Conservation (phyloP, 768 basidiomycete genomes). For the Solioccasus polychromus region DNA sequence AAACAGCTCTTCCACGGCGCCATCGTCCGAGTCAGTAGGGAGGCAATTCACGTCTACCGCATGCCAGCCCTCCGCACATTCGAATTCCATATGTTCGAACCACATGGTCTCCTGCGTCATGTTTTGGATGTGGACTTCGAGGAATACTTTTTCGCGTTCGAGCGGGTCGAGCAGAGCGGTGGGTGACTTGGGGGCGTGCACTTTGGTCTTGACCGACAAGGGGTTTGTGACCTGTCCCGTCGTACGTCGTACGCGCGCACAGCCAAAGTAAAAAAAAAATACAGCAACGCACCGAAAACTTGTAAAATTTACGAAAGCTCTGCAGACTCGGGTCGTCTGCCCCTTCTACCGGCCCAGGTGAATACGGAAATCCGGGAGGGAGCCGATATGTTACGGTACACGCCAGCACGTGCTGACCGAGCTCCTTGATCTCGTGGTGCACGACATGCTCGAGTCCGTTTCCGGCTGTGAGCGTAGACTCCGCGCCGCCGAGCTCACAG, state of each 20-base stretch:
- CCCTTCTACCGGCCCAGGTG: constrained; percentile 48
- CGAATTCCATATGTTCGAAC: constrained; percentile 80
- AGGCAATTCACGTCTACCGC: constrained; percentile 53
- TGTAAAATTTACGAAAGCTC: constrained; percentile 87
- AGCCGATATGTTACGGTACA: constrained; percentile 84
- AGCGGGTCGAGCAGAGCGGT: constrained; percentile 59
- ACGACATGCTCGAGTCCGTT: constrained; percentile 68
- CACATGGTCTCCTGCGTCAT: constrained; percentile 71
- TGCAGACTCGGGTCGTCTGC: constrained; percentile 54
- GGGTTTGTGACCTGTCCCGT: constrained; percentile 81
- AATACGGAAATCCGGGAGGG: constrained; percentile 51
- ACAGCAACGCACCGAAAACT: constrained; percentile 68
- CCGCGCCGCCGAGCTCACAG: constrained; percentile 60
- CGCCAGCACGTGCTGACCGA: constrained; percentile 86
- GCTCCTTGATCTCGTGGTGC: constrained; percentile 89
- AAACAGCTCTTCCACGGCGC: constrained; percentile 41
- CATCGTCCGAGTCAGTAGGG: not conserved
- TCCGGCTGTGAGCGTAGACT: constrained; percentile 47
- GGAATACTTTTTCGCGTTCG: constrained; percentile 80
- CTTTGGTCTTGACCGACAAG: constrained; percentile 92
- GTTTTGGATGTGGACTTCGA: constrained; percentile 93
- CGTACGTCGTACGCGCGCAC: not conserved
- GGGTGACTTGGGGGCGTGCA: constrained; percentile 73
- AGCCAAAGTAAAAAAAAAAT: not conserved
- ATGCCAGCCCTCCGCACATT: constrained; percentile 66